Evolutionary conservation across 1,284 basidiomycete species (phyloP).

Genomic region (Amylostereum areolatum): DNA sequence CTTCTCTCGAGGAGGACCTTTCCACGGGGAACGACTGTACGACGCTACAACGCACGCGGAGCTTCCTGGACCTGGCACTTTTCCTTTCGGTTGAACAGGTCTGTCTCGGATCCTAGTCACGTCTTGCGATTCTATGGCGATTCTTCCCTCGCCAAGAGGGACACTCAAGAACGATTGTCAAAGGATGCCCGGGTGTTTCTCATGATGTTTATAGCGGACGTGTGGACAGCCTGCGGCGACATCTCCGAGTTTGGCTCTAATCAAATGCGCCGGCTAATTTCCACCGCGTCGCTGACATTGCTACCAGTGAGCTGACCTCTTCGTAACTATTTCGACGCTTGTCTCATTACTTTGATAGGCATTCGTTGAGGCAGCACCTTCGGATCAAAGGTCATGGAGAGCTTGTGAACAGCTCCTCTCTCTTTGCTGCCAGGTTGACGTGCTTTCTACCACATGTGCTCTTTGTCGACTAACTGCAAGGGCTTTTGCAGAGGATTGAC

Average conservation of each 20-base stretch:
- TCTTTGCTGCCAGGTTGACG: conserved; percentile 37
- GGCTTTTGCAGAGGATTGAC: conserved; percentile 34
- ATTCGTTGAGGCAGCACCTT: conserved; percentile 6
- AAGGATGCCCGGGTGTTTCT: neutral
- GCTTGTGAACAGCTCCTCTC: conserved; percentile 13
- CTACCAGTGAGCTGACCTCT: conserved; percentile 6
- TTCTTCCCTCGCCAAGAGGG: conserved; percentile 39
- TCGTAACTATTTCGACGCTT: neutral
- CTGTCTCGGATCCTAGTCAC: conserved; percentile 33
- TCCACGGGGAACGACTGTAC: conserved; percentile 12
- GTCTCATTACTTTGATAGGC: conserved; percentile 19
- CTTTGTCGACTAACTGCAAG: conserved; percentile 10
- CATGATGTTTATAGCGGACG: conserved; percentile 10
- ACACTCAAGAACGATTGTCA: conserved; percentile 30
- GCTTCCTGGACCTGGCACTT: conserved; percentile 42
- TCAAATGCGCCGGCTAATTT: too few relatives aligned
- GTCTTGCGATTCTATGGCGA: conserved; percentile 49
- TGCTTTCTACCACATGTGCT: conserved; percentile 1
- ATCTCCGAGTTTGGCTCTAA: neutral
- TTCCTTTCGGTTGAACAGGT: conserved; percentile 37
- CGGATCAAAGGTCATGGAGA: conserved; percentile 11
- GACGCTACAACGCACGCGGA: conserved; percentile 30
- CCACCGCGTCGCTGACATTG: conserved; percentile 3
- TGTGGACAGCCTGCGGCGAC: conserved; percentile 14
- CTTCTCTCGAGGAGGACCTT: conserved; percentile 32